These are phyloP conservation scores for Didymella arachidicola DNA, from an alignment of 2,329 filamentous ascomycete genomes.

Conservation along the genomic window DNA sequence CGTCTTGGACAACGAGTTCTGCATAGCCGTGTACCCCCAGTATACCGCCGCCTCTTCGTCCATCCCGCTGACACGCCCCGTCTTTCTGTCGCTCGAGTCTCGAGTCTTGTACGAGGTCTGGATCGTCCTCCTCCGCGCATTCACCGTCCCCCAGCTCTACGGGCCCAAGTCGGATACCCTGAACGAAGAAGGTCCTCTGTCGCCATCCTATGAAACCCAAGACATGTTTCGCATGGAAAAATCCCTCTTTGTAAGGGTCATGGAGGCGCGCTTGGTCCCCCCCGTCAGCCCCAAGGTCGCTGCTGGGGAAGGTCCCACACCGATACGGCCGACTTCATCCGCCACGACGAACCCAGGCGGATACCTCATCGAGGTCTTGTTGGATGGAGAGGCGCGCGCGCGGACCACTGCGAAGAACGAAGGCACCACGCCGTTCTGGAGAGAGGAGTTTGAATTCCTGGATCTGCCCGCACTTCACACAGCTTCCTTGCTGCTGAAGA, in stretches of 20 bases:
- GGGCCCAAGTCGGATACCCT: conserved; percentile 64
- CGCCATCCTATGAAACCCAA: conserved; percentile 52
- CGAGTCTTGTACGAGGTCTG: conserved; percentile 95
- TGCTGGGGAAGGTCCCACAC: conserved; percentile 33
- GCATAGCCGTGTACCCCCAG: conserved; percentile 93
- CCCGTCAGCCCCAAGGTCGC: conserved; percentile 49
- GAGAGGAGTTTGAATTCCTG: conserved; percentile 78
- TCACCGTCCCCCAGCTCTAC: conserved; percentile 91
- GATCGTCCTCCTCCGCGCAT: conserved; percentile 90
- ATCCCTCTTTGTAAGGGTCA: conserved; percentile 65
- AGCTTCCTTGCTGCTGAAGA: conserved; percentile 75
- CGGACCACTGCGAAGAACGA: conserved; percentile 75
- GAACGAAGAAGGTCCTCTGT: conserved; percentile 49
- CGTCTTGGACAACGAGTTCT: conserved; percentile 90
- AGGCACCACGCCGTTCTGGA: conserved; percentile 80
- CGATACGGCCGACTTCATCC: conserved; percentile 44
- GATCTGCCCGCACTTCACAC: conserved; percentile 76
- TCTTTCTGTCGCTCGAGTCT: conserved; percentile 87
- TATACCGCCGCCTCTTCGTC: conserved; percentile 79
- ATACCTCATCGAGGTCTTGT: conserved; percentile 79
- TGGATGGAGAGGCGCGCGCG: conserved; percentile 80
- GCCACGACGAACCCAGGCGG: conserved; percentile 61
- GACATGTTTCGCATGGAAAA: conserved; percentile 74
- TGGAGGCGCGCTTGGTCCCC: conserved; percentile 65
- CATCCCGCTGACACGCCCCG: conserved; percentile 80